A percentile compares a stretch with the other conserved stretches of the same genome.
Evolutionary conservation across 345 rosid species (phyloP).

Genomic region (Rhodomyrtus tomentosa): DNA sequence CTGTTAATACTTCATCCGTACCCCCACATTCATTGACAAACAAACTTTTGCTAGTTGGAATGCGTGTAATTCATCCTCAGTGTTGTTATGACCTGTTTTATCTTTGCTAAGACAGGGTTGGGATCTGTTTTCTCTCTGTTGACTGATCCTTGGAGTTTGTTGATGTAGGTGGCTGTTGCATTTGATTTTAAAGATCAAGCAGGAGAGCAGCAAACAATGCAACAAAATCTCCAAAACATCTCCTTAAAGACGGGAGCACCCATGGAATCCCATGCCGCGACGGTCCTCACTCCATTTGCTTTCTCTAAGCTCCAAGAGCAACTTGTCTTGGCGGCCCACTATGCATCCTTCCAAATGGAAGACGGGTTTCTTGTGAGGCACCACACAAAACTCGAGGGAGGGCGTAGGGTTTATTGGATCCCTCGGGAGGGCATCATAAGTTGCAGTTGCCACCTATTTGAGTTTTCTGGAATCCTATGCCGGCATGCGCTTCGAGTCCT

Average conservation of each 20-base stretch:
- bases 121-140: neutral
- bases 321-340: constrained; percentile 88
- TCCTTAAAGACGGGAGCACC: constrained; percentile 86
- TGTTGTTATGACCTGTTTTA: neutral
- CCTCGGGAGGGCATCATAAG: constrained; percentile 81
- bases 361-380: constrained; percentile 83
- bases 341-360: constrained; percentile 86
- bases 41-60: neutral
- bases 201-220: constrained; percentile 96
- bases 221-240: constrained; percentile 85
- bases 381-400: constrained; percentile 88
- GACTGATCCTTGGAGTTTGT: neutral
- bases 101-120: neutral
- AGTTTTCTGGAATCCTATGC: constrained; percentile 94
- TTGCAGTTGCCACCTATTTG: constrained; percentile 92
- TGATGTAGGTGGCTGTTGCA: constrained; percentile 62
- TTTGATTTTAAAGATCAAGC: constrained; percentile 95
- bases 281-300: constrained; percentile 84
- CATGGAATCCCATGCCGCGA: constrained; percentile 89
- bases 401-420: constrained; percentile 84
- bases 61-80: neutral
- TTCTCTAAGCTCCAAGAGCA: constrained; percentile 96
- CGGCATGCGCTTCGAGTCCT: constrained; percentile 90
- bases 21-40: neutral
- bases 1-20: neutral